A percentile compares a stretch with the other conserved stretches of the same genome.
Conservation (phyloP, 495 filamentous ascomycete species). For the Penicillium ucsense region DNA sequence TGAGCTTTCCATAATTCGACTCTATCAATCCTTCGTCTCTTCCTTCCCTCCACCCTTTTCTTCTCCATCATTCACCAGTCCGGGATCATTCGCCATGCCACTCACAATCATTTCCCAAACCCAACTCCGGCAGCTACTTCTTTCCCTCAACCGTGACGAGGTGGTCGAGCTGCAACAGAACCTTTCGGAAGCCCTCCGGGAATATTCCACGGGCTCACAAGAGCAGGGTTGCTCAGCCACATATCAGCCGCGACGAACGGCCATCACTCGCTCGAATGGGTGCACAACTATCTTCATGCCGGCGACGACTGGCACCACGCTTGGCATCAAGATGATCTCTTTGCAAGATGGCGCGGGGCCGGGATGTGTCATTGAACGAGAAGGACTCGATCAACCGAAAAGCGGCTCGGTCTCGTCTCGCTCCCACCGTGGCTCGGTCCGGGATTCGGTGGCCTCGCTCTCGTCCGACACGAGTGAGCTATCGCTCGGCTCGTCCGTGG, state of each 20-base stretch:
- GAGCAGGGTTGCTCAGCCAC: slow-evolving; percentile 47
- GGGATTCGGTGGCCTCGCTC: slow-evolving; percentile 28
- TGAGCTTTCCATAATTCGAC: too few species aligned
- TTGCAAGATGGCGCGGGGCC: slow-evolving; percentile 27
- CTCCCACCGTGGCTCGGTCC: slow-evolving; percentile 7
- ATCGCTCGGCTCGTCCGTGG: slow-evolving; percentile 27
- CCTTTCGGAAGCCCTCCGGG: slow-evolving; percentile 68
- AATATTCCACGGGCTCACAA: slow-evolving; percentile 66
- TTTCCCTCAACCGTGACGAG: slow-evolving; percentile 59
- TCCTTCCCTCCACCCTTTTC: not conserved
- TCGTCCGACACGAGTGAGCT: slow-evolving; percentile 33
- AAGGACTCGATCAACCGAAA: slow-evolving; percentile 8
- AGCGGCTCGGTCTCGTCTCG: slow-evolving; percentile 7
- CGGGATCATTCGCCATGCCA: slow-evolving; percentile 43
- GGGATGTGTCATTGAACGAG: slow-evolving; percentile 25
- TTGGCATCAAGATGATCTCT: slow-evolving; percentile 58
- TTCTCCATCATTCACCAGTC: not conserved
- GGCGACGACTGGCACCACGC: slow-evolving; percentile 46
- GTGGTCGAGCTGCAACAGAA: slow-evolving; percentile 52
- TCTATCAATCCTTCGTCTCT: not conserved
- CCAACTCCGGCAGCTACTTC: slow-evolving; percentile 61
- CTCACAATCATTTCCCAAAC: slow-evolving; percentile 66
- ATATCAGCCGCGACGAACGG: slow-evolving; percentile 70
- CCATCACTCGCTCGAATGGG: slow-evolving; percentile 58
- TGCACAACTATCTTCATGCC: slow-evolving; percentile 92